A percentile compares a stretch with the other conserved stretches of the same genome.
phyloP scores from a whole-genome alignment of 2,329 filamentous ascomycete genomes.

The Tolypocladium ovalisporum region DNA sequence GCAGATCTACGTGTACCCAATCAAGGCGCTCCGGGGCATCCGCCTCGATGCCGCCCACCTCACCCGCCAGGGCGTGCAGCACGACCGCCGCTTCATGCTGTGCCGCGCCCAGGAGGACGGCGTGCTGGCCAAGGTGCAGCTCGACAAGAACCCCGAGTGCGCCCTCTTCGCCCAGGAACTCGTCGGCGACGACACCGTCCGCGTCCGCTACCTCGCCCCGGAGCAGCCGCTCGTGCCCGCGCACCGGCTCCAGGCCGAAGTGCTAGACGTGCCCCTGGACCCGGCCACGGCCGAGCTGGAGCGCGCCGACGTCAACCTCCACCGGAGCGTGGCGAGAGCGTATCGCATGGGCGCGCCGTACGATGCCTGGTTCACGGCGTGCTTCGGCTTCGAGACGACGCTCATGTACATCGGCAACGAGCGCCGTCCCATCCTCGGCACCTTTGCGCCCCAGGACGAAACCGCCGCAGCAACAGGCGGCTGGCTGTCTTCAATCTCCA shows the following conservation, averaged over 20 bases:
- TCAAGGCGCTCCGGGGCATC: slow-evolving; percentile 60
- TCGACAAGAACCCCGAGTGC: slow-evolving; percentile 46
- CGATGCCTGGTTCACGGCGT: slow-evolving; percentile 56
- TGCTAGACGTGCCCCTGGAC: slow-evolving; percentile 44
- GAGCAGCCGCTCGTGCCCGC: slow-evolving; percentile 26
- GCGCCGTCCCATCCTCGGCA: slow-evolving; percentile 50
- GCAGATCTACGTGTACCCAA: slow-evolving; percentile 58
- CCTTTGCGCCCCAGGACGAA: slow-evolving; percentile 26
- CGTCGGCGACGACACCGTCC: slow-evolving; percentile 23
- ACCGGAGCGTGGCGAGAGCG: slow-evolving; percentile 44
- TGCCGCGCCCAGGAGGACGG: slow-evolving; percentile 36
- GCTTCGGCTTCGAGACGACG: slow-evolving; percentile 50
- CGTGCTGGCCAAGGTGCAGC: slow-evolving; percentile 45
- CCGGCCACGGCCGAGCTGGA: slow-evolving; percentile 37
- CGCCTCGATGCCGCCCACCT: slow-evolving; percentile 41
- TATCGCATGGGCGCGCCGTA: slow-evolving; percentile 52
- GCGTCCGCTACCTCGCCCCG: slow-evolving; percentile 31
- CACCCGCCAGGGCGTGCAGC: slow-evolving; percentile 48
- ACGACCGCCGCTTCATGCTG: slow-evolving; percentile 65
- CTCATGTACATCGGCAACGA: slow-evolving; percentile 56
- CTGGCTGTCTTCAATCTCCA: slow-evolving; percentile 24
- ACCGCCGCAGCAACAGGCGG: slow-evolving; percentile 12
- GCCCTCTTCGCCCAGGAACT: slow-evolving; percentile 54
- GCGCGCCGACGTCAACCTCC: slow-evolving; percentile 43
- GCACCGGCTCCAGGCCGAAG: slow-evolving; percentile 21